phyloP scores from a whole-genome alignment of 805 yeast genomes.

The Ogataea wickerhamii region DNA sequence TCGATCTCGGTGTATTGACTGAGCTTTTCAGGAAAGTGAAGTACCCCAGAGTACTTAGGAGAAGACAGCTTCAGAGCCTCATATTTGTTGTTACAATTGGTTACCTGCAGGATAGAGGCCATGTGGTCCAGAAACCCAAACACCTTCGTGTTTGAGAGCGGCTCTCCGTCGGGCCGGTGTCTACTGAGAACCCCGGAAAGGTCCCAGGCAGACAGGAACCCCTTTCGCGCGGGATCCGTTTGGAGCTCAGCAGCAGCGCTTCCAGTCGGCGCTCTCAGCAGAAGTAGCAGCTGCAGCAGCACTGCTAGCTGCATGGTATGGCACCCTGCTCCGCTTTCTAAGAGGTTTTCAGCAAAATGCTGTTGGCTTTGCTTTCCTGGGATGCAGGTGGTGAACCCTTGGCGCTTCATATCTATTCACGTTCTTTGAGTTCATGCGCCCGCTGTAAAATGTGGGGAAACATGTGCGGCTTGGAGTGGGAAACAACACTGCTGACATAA shows the following conservation, averaged over 20 bases:
- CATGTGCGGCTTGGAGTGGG: no score
- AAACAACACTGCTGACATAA: no score
- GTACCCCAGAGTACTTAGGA: constrained; percentile 1
- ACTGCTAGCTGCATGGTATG: neutral
- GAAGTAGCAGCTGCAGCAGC: neutral
- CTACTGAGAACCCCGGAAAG: constrained; percentile 17
- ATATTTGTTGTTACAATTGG: constrained; percentile 20
- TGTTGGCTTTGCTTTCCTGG: no score
- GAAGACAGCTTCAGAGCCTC: constrained; percentile 12
- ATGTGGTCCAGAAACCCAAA: constrained; percentile 16
- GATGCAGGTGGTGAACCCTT: no score
- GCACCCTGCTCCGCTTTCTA: no score
- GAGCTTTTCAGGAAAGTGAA: constrained; percentile 12
- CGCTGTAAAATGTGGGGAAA: no score
- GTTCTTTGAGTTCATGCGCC: no score
- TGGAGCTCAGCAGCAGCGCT: neutral
- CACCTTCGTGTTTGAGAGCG: constrained; percentile 5
- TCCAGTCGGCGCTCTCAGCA: neutral
- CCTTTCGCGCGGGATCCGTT: no score
- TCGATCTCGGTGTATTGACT: constrained; percentile 12
- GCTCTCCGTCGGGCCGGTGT: constrained; percentile 17
- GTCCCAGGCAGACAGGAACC: constrained; percentile 17
- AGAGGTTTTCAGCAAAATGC: no score
- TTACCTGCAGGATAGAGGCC: constrained; percentile 18
- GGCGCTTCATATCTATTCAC: no score